Conservation (phyloP, 306 rosid genomes). For the Dryas drummondii region DNA sequence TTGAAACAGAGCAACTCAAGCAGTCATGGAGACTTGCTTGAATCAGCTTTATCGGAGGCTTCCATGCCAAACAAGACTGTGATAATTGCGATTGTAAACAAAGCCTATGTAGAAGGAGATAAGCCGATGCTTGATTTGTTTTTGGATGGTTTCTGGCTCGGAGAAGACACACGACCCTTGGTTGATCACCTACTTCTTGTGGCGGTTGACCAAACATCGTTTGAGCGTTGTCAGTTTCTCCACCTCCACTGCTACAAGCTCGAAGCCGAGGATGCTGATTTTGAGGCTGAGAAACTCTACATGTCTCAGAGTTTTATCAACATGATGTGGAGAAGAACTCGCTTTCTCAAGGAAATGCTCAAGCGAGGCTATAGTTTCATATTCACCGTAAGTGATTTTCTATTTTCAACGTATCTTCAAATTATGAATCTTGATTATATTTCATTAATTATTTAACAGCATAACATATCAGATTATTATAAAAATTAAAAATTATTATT, state of each 20-base stretch:
- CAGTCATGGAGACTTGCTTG: conserved; percentile 13
- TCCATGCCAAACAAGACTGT: conserved; percentile 21
- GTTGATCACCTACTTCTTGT: conserved; percentile 29
- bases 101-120: conserved; percentile 32
- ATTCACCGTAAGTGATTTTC: conserved; percentile 25
- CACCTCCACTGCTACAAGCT: conserved; percentile 32
- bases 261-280: conserved; percentile 18
- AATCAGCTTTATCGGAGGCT: conserved; percentile 23
- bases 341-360: conserved; percentile 29
- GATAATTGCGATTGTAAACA: conserved; percentile 29
- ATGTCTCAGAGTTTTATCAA: conserved; percentile 32
- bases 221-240: conserved; percentile 30
- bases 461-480: not conserved
- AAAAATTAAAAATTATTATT: too few species aligned
- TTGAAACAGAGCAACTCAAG: not conserved
- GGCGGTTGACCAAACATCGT: conserved; percentile 26
- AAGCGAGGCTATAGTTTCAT: conserved; percentile 32
- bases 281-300: conserved; percentile 24
- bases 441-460: not conserved
- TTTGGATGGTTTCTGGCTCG: conserved; percentile 29
- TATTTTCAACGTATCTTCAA: not conserved
- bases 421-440: not conserved
- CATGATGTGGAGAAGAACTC: conserved; percentile 32
- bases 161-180: conserved; percentile 32
- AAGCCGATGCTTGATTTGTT: conserved; percentile 37